Evolutionary conservation across 257 asterid species (phyloP), one percentile per base, ranked within the genome.

Genomic region (Rehmannia glutinosa): DNA sequence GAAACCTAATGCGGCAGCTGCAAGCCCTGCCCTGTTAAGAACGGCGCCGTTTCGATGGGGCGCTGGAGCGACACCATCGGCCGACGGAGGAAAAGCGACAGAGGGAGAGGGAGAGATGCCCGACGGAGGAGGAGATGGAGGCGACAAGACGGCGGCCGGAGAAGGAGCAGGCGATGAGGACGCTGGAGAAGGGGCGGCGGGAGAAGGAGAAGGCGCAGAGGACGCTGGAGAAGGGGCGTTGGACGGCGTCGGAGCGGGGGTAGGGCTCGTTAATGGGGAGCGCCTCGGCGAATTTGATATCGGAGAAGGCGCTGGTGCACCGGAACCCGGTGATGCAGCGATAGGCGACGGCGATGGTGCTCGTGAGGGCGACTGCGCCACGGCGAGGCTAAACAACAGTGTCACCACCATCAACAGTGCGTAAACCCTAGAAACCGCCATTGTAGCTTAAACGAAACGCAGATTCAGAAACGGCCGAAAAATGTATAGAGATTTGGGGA

Each of bases 71-170:
- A 0, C 35, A 53, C 1, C 66, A n/a, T n/a, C n/a, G 39, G 17
- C 32, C 23, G 71, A 52, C 1, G 83, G 86, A 32, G 81, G 46
- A 17, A 21, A 0, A 4, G 77, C 53, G 6, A 60, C 46, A 6
- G 79, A 77, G 0, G 86, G 78, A 7, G 86, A 60, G 0, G 83
- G 80, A 32, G 83, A 7, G 19, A 38, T 0, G 35, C 60, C 10
- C 11, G 75, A 39, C 10, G 77, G 72, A 27, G 78, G 74, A 7
- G 78, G 81, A 61, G 73, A 28, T 0, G 84, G 81, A 8, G 79
- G 81, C 9, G 81, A 72, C 6, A 36, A 19, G 6, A 30, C 17
- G 5, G 24, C 43, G 1, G 42, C 38, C n/a, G 76, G 78, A 50
- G 83, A 55, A 4, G 77, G 83, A 54, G 78, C 23, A 6, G 83